Evolutionary conservation across 805 yeast genomes (phyloP), one percentile per base, ranked within the genome.

Genomic region (Cyberlindnera amylophila): DNA sequence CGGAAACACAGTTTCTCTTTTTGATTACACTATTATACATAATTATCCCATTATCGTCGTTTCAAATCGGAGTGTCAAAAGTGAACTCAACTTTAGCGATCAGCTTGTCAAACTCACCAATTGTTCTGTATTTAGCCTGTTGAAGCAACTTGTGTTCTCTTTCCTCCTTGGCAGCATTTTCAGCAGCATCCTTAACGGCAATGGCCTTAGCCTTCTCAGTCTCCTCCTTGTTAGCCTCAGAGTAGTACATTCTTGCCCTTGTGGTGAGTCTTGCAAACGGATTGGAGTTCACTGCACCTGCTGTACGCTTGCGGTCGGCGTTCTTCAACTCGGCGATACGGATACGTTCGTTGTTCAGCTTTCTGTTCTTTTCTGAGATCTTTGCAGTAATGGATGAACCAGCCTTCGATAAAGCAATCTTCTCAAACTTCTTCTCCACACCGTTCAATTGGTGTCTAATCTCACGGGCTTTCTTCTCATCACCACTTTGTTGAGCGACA

Each of bases 221-320:
- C 49, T 74, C 82, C 46, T 72, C 75, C 47, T 72, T 71, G 47
- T 73, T 78, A 36, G 72, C 66, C 43, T 62, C 75, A 36, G 71
- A 69, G 39, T 89, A 88, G 64, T 87, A 91, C 46, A 87, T 79
- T 55, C 86, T 78, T 1, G 97, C 86, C 47, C 81, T 84, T 1
- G 98, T 91, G 61, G 86, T 83, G 58, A 93, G 75, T 62, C 98
- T 80, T 52, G 85, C 79, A 64, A 93, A 93, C 17, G 99, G 98
- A 66, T 93, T 86, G 54, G 72, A 77, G 41, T 77, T 70, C 44
- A 65, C 65, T 33, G 53, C 69, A 42, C 71, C 44, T 37, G 59
- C 62, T 55, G 50, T 63, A 57, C 66, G 78, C 51, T 81, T 74
- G 59, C 66, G 69, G 40, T 77, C 82, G 16, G 75, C 72, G 36